Evolutionary conservation across 495 filamentous ascomycete species (phyloP), one percentile per base, ranked within the genome.

Genomic region (Astrothelium macrocarpum): DNA sequence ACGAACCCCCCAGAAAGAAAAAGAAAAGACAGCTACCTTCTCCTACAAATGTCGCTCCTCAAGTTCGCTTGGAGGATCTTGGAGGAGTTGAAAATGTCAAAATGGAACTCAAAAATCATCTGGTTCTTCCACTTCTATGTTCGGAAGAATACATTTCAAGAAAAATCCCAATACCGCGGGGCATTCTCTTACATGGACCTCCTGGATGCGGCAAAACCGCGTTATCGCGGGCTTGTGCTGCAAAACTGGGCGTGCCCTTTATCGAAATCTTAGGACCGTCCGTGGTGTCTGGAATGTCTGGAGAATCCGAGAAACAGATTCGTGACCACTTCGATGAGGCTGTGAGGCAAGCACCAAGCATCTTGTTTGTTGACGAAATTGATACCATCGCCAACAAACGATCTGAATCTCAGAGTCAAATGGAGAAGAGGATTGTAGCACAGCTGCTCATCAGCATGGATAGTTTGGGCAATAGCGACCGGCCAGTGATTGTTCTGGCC

Each of bases 351-450:
- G 94, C 94, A 1, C 94, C 94, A 1, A 96, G 92, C 71, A 78
- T 98, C 2, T 82, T 98, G 9, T 97, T 98, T 73, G 88, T 98
- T 63, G 94, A 97, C 68, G 94, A 98, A 73, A 95, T 97, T 65
- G 94, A 98, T 73, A 89, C 90, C 18, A 96, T 97, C 65, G 94
- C 94, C 43, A 91, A 91, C 3, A 97, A 96, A 75, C 81, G 93
- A 53, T 94, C 97, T 71, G 93, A 85, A 69, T 90, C 92, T n/a
- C 91, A 95, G 70, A 84, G 91, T 68, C 91, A 95, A 71, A 97
- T 97, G 93, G 93, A 97, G 75, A 91, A 92, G 75, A 78, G 93
- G 56, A 97, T 97, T 70, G 93, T 97, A 23, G 90, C 92, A 1
- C 92, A 97, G 74, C 83, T 97, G 67, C 78, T 96, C 64, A 93